These are phyloP conservation scores for Epichloe glyceriae DNA, from an alignment of 2,329 filamentous ascomycete species.

Conservation along the genomic window DNA sequence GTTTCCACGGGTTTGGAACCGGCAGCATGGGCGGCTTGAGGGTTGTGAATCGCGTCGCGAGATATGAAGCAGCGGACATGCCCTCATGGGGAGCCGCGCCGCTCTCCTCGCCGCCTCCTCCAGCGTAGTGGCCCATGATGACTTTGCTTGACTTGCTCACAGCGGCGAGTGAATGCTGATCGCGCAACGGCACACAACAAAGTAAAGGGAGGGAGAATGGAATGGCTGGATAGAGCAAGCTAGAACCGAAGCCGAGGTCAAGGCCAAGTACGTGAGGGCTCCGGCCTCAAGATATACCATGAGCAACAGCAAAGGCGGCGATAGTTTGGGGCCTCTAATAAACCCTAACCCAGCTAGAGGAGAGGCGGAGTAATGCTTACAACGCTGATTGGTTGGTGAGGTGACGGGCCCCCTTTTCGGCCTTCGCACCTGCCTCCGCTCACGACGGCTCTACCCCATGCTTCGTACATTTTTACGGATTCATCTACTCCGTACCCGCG, in stretches of 20 bases:
- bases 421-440: no score
- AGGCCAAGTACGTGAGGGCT: not conserved
- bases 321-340: no score
- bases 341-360: no score
- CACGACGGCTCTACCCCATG: no score
- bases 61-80: slow-evolving; percentile 35
- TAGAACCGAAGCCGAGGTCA: no score
- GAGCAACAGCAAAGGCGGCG: not conserved
- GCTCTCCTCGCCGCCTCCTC: slow-evolving; percentile 17
- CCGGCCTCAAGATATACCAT: not conserved
- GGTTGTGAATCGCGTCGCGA: slow-evolving; percentile 37
- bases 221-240: not conserved
- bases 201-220: not conserved
- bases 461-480: not conserved
- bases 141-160: no score
- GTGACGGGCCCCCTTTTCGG: no score
- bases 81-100: slow-evolving; percentile 29
- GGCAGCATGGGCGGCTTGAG: slow-evolving; percentile 45
- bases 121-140: slow-evolving; percentile 7
- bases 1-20: slow-evolving; percentile 37
- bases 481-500: not conserved
- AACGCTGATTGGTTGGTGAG: no score
- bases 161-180: not conserved
- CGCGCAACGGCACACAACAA: not conserved
- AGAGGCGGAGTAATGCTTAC: no score